These are phyloP conservation scores for Polychaeton citri DNA, from an alignment of 2,329 filamentous ascomycete species.

Conservation along the genomic window DNA sequence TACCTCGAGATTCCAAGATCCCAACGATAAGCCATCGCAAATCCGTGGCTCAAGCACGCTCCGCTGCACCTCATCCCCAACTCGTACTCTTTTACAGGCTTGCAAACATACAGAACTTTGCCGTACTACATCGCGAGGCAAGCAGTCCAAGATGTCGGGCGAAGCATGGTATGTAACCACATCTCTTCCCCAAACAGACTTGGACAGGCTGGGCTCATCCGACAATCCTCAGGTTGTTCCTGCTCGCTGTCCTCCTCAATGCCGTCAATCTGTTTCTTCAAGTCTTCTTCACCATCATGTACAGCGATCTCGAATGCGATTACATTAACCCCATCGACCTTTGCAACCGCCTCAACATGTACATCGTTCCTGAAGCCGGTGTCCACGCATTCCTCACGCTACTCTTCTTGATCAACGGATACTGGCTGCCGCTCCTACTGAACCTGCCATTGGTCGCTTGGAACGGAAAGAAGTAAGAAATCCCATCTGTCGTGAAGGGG, in stretches of 20 bases:
- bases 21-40: neutral
- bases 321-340: slow-evolving; percentile 99
- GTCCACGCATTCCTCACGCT: slow-evolving; percentile 94
- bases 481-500: slow-evolving; percentile 1
- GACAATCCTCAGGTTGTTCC: slow-evolving; percentile 58
- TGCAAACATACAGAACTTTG: no score
- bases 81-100: no score
- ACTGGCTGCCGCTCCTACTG: slow-evolving; percentile 86
- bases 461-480: slow-evolving; percentile 97
- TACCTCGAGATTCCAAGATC: no score
- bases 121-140: no score
- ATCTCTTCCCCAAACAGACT: no score
- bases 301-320: slow-evolving; percentile 98
- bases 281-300: slow-evolving; percentile 99
- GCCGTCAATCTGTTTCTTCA: slow-evolving; percentile 99
- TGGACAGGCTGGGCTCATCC: slow-evolving; percentile 3
- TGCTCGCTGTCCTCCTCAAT: slow-evolving; percentile 96
- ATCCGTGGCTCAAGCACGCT: no score
- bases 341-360: slow-evolving; percentile 99
- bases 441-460: slow-evolving; percentile 85
- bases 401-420: slow-evolving; percentile 95
- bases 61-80: no score
- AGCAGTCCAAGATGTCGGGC: slow-evolving; percentile 25
- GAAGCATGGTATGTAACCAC: slow-evolving; percentile 22
- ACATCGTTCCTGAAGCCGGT: slow-evolving; percentile 96